Evolutionary conservation across 345 rosid genomes (phyloP), one percentile per base, ranked within the genome.

Genomic region (Linum trigynum): DNA sequence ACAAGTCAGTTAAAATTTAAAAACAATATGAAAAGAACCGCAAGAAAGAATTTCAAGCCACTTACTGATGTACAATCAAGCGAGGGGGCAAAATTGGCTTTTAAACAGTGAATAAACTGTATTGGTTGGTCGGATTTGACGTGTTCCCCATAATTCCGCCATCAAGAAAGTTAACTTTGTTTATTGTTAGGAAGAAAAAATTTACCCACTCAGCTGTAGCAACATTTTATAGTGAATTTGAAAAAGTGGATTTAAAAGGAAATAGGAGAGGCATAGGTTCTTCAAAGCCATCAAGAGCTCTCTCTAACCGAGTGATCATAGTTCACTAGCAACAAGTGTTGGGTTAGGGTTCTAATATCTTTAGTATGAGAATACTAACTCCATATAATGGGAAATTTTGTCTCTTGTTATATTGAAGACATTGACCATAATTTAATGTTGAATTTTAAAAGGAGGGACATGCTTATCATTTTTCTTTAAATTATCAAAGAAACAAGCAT

Each of bases 91-190:
- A 36, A n/a, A 55, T 53, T 61, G 56, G 38, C 61, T 51, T 14
- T 38, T 15, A 23, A 62, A 63, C 37, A 63, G 51, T 64, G 10
- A 55, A 53, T 37, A n/a, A 62, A 36, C 12, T 43, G 43, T 53
- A 43, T 42, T 65, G 17, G 56, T 48, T 57, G 48, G 69, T 71
- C 62, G 74, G 74, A 74, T 72, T 51, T 74, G 72, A 77, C 76
- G 65, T 64, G 57, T 39, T 59, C 74, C 63, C 69, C 48, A 74
- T 71, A 62, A 64, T 40, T 37, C 41, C 23, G 53, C 64, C 61
- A 64, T 61, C 9, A 48, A 48, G 10, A 43, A 2, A 43, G 50
- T 43, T 57, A 66, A 63, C 63, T 63, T 57, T 60, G 59, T 70
- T 39, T 48, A 40, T 60, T 15, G 53, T 61, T 55, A 41, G 38